Evolutionary conservation across 306 rosid genomes (phyloP).

Genomic region (Abrus pulchellus): DNA sequence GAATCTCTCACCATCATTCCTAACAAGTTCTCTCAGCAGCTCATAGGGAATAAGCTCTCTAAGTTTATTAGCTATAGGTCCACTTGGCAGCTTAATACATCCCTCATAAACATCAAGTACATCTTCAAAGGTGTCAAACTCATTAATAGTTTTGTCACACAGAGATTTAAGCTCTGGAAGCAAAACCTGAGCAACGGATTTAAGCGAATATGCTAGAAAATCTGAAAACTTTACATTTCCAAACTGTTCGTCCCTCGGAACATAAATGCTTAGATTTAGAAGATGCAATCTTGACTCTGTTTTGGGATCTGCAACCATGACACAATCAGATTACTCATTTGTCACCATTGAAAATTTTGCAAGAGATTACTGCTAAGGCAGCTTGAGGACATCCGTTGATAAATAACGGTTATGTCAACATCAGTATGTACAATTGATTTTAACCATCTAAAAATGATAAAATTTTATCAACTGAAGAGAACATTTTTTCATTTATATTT

Average conservation of each 20-base stretch:
- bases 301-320: constrained; percentile 69
- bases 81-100: constrained; percentile 66
- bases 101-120: constrained; percentile 73
- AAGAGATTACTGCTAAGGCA: not conserved
- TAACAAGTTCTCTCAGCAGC: constrained; percentile 72
- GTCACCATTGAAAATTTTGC: not conserved
- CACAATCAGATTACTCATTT: constrained; percentile 22
- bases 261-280: constrained; percentile 73
- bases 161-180: constrained; percentile 74
- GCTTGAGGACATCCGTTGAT: too few species aligned
- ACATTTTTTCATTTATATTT: too few species aligned
- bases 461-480: too few species aligned
- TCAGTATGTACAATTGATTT: too few species aligned
- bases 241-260: constrained; percentile 89
- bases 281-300: constrained; percentile 80
- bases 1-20: constrained; percentile 85
- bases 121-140: constrained; percentile 81
- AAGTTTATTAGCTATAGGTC: constrained; percentile 53
- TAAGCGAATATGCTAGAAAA: constrained; percentile 78
- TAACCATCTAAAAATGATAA: too few species aligned
- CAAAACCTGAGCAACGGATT: constrained; percentile 75
- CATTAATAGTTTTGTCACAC: constrained; percentile 81
- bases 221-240: constrained; percentile 79
- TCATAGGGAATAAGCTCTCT: constrained; percentile 79
- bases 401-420: too few species aligned